Conservation (phyloP, 352 stramenopile species). For the Pythium aristosporum region DNA sequence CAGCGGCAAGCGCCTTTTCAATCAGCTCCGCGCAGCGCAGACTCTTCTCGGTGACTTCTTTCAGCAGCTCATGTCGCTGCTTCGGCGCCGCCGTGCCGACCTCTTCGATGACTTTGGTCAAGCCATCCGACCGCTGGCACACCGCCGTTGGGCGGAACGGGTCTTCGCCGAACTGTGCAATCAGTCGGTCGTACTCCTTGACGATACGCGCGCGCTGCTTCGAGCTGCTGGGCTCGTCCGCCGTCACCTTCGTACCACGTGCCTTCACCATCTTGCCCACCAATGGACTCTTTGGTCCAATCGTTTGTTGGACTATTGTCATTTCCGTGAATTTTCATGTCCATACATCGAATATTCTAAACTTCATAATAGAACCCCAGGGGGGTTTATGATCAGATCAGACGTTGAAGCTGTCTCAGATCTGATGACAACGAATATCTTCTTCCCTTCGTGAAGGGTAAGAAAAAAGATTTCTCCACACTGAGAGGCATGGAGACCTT, state of each 20-base stretch:
- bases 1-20: conserved; percentile 57
- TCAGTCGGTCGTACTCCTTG: conserved; percentile 55
- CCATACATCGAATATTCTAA: not conserved
- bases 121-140: conserved; percentile 39
- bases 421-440: conserved; percentile 6
- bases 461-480: not conserved
- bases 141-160: conserved; percentile 36
- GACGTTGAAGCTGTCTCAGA: conserved; percentile 19
- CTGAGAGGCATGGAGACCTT: not conserved
- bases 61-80: conserved; percentile 42
- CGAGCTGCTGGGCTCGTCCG: not conserved
- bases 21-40: conserved; percentile 78
- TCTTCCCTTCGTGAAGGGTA: not conserved
- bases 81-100: conserved; percentile 26
- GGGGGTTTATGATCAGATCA: conserved; percentile 9
- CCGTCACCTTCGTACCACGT: not conserved
- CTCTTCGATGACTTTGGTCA: conserved; percentile 29
- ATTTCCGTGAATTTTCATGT: not conserved
- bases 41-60: conserved; percentile 47
- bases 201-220: conserved; percentile 17
- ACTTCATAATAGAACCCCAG: not conserved
- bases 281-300: conserved; percentile 15
- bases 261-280: conserved; percentile 24
- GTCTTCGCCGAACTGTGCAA: conserved; percentile 60
- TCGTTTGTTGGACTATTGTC: conserved; percentile 20